Evolutionary conservation across 371 early-diverging fungal species (phyloP).

Genomic region (Funneliformis caledonium): DNA sequence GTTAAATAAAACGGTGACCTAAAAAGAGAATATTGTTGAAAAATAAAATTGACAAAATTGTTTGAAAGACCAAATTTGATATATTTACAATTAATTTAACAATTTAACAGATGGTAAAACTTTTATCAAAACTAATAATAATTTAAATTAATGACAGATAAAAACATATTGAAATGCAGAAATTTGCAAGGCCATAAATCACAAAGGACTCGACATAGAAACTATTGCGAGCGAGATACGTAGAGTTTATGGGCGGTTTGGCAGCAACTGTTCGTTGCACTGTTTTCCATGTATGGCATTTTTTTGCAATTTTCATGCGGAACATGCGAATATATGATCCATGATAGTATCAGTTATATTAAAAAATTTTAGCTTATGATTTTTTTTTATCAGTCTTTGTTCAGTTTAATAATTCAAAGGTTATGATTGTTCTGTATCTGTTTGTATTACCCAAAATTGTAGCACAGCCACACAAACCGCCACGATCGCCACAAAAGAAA

Average conservation of each 20-base stretch:
- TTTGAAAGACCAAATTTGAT: neutral
- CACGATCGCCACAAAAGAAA: neutral
- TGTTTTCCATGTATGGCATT: neutral
- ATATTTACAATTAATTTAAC: neutral
- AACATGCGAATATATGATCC: slow-evolving; percentile 3
- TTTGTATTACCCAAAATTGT: neutral
- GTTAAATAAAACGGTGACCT: neutral
- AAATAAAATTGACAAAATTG: neutral
- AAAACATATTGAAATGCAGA: neutral
- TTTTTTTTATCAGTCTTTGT: neutral
- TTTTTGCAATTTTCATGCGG: slow-evolving; percentile 2
- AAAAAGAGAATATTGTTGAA: neutral
- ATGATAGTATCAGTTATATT: neutral
- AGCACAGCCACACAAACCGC: neutral
- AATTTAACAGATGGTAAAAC: neutral
- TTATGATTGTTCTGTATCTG: neutral
- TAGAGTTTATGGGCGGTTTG: slow-evolving; percentile 12
- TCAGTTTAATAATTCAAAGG: neutral
- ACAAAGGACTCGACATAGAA: slow-evolving; percentile 15
- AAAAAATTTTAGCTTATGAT: slow-evolving; percentile 10
- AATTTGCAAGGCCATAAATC: slow-evolving; percentile 27
- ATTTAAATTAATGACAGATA: neutral
- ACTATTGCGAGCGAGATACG: neutral
- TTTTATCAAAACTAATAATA: slow-evolving; percentile 5
- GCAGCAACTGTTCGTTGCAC: slow-evolving; percentile 17